Evolutionary conservation across 305 asterid genomes (phyloP), one percentile per base, ranked within the genome.

Genomic region (Fraxinus latifolia): DNA sequence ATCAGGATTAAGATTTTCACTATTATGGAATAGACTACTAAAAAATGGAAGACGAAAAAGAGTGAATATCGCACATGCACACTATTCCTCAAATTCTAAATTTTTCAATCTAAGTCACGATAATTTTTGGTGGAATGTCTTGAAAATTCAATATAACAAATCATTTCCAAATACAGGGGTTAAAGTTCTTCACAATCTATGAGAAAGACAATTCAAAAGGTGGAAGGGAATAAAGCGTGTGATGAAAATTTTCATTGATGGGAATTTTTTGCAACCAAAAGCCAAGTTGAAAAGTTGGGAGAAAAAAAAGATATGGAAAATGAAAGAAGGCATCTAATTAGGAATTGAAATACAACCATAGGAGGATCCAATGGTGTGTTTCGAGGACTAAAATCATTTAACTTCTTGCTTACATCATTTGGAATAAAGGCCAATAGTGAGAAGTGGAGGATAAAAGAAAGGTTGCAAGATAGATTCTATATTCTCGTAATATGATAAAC

Each of bases 151-250:
- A 14, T 70, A 70, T 70, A 14, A 31, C 3, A 9, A 70, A 17
- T 15, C 39, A 70, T 31, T 31, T 15, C 75, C 75, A 29, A 29
- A 4, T 31, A 19, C 12, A 15, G 47, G 31, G 32, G 19, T 62
- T 17, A 34, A 17, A 68, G 31, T 33, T 36, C 8, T 31, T 53
- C 34, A 34, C 17, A 79, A 4, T 62, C 36, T 19, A 2, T 72
- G 67, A 3, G 60, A 77, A 29, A 19, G 47, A 44, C 82, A 77
- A 82, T 36, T 77, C 27, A 36, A 60, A 77, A 74, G 44, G 77
- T 62, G 21, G 34, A 67, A 19, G 76, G 77, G 47, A 81, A 60
- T 53, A 74, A 74, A 82, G 34, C 81, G 36, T 5, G 53, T 11
- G 44, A 77, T 32, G 32, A 21, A 17, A 23, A 55, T 4, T 76